Evolutionary conservation across 768 basidiomycete genomes (phyloP).

Genomic region (Russula dissimulans): DNA sequence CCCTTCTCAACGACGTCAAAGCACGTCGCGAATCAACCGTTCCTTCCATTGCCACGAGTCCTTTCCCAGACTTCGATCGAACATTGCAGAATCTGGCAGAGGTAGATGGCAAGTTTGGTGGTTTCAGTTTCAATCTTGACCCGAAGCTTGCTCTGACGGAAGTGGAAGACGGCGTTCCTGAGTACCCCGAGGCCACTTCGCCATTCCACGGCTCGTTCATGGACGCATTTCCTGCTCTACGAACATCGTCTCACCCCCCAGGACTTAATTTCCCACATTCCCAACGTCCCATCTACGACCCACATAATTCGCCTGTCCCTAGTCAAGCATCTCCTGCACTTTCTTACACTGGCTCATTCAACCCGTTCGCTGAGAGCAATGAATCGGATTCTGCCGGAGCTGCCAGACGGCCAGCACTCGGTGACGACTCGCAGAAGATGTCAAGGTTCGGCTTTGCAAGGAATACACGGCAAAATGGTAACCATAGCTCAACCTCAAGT

Average conservation of each 20-base stretch:
- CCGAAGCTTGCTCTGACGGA: slow-evolving; percentile 52
- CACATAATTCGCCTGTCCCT: slow-evolving; percentile 37
- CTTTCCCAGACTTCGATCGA: slow-evolving; percentile 87
- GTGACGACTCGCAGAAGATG: slow-evolving; percentile 58
- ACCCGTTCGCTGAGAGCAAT: slow-evolving; percentile 61
- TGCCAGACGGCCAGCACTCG: slow-evolving; percentile 34
- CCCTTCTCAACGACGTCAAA: slow-evolving; percentile 76
- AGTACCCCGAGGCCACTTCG: slow-evolving; percentile 30
- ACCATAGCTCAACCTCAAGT: slow-evolving; percentile 55
- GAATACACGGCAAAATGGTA: slow-evolving; percentile 29
- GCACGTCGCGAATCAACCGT: slow-evolving; percentile 55
- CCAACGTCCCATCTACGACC: slow-evolving; percentile 48
- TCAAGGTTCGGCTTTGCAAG: slow-evolving; percentile 74
- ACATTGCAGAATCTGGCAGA: slow-evolving; percentile 65
- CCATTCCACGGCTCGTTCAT: slow-evolving; percentile 59
- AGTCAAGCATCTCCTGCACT: slow-evolving; percentile 38
- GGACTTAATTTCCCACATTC: slow-evolving; percentile 43
- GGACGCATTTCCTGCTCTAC: slow-evolving; percentile 61
- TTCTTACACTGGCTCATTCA: slow-evolving; percentile 66
- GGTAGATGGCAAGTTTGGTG: slow-evolving; percentile 49
- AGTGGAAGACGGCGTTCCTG: slow-evolving; percentile 39
- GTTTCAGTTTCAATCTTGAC: slow-evolving; percentile 84
- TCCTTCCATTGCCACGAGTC: slow-evolving; percentile 37
- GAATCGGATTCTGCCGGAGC: slow-evolving; percentile 35
- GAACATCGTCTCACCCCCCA: slow-evolving; percentile 36